These are phyloP conservation scores for Coelastrella sp. DNA, from an alignment of 139 green algal genomes.

Conservation along the genomic window DNA sequence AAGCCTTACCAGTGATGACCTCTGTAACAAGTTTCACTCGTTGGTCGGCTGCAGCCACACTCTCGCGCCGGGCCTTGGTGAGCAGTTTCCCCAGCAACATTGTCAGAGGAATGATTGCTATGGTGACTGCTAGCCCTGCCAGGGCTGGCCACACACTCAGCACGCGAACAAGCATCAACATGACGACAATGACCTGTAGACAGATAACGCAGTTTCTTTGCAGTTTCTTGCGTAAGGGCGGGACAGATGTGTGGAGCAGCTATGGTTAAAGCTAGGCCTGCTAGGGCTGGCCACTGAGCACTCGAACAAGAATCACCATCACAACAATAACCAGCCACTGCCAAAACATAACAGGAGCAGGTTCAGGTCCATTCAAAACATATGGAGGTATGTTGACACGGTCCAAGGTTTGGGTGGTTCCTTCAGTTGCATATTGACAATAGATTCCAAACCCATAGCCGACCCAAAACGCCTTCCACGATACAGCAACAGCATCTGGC, in stretches of 20 bases:
- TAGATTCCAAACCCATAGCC: no score
- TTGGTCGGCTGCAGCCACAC: conserved; percentile 81
- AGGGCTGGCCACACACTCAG: conserved; percentile 77
- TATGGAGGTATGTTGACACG: no score
- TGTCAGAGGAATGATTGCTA: conserved; percentile 84
- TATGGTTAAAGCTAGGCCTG: no score
- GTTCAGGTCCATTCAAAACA: no score
- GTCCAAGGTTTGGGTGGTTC: no score
- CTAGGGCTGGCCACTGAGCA: no score
- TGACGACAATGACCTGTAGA: conserved; percentile 81
- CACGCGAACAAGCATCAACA: conserved; percentile 84
- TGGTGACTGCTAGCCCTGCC: conserved; percentile 78
- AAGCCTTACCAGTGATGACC: conserved; percentile 77
- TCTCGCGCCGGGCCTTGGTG: conserved; percentile 62
- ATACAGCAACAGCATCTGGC: no score
- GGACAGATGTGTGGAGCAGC: no score
- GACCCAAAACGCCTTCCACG: no score
- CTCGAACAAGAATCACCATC: no score
- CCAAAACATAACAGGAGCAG: neutral
- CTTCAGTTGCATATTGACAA: no score
- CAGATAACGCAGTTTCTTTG: neutral
- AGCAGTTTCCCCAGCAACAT: conserved; percentile 74
- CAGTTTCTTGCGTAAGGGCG: no score
- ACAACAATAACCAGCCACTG: neutral
- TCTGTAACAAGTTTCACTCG: conserved; percentile 87